A percentile compares a stretch with the other conserved stretches of the same genome.
These are phyloP conservation scores for Phytopythium oedochilum DNA, from an alignment of 352 stramenopile species.

Conservation along the genomic window DNA sequence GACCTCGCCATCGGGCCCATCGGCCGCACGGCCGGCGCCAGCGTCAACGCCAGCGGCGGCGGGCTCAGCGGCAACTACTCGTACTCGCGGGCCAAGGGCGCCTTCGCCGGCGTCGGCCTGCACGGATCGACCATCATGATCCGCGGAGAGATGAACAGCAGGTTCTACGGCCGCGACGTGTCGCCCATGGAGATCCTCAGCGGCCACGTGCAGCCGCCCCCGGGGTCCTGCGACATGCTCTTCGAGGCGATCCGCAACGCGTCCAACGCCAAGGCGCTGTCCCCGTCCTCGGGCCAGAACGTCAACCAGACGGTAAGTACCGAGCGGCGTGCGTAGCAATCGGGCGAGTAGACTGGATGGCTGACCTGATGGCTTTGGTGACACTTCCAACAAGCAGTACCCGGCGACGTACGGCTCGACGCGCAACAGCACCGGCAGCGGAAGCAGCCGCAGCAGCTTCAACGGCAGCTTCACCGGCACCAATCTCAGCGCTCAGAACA, in stretches of 20 bases:
- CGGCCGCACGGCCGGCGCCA: constrained; percentile 63
- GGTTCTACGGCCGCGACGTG: constrained; percentile 83
- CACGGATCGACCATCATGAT: constrained; percentile 83
- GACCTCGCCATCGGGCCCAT: constrained; percentile 75
- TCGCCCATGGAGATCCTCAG: constrained; percentile 78
- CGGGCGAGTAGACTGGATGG: too few relatives aligned
- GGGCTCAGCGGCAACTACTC: constrained; percentile 83
- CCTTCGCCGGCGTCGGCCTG: constrained; percentile 72
- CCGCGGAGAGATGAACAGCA: constrained; percentile 77
- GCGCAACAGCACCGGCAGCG: constrained; percentile 19
- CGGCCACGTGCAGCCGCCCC: constrained; percentile 59
- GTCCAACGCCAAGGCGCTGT: constrained; percentile 7
- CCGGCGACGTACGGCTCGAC: constrained; percentile 19
- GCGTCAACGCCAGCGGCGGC: constrained; percentile 68
- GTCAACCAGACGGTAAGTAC: background rate
- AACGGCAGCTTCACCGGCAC: constrained; percentile 10
- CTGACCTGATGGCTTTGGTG: too few relatives aligned
- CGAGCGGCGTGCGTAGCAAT: background rate
- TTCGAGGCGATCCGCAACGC: constrained; percentile 68
- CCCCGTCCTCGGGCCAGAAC: constrained; percentile 1
- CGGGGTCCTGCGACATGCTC: constrained; percentile 57
- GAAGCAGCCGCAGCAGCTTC: constrained; percentile 22
- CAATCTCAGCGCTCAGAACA: constrained; percentile 7
- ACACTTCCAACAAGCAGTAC: constrained; percentile 3
- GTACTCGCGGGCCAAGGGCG: constrained; percentile 81